Conservation (phyloP, 2,329 filamentous ascomycete species). For the Phialemonium atrogriseum region DNA sequence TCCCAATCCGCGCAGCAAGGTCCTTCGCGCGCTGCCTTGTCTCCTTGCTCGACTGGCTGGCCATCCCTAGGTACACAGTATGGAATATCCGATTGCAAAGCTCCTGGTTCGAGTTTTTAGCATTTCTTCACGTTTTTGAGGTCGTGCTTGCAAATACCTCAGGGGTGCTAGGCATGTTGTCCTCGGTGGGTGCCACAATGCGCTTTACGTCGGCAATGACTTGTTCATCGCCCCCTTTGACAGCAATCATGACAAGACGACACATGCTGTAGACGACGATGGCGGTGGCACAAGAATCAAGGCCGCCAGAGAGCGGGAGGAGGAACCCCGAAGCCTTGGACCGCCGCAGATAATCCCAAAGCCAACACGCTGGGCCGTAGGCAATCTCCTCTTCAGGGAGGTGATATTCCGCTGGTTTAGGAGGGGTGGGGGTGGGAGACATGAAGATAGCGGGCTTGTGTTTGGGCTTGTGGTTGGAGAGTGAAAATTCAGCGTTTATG, state of each 20-base stretch:
- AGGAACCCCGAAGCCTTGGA: constrained; percentile 42
- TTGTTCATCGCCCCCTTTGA: constrained; percentile 31
- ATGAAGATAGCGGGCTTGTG: too few relatives aligned
- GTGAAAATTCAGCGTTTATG: too few relatives aligned
- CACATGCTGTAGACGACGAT: constrained; percentile 42
- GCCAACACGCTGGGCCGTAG: constrained; percentile 46
- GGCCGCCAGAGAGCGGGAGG: constrained; percentile 49
- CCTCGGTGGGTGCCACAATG: constrained; percentile 20
- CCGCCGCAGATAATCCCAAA: constrained; percentile 42
- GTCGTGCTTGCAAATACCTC: too few relatives aligned
- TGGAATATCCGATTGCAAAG: constrained; percentile 39
- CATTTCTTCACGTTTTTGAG: too few relatives aligned
- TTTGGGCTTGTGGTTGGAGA: too few relatives aligned
- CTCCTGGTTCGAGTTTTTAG: too few relatives aligned
- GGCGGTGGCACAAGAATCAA: constrained; percentile 45
- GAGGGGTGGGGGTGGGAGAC: constrained; percentile 48
- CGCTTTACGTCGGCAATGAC: constrained; percentile 30
- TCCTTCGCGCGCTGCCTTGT: constrained; percentile 58
- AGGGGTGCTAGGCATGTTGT: constrained; percentile 39
- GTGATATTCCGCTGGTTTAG: constrained; percentile 33
- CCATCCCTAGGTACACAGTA: constrained; percentile 64
- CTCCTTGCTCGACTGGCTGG: constrained; percentile 56
- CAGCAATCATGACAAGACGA: constrained; percentile 43
- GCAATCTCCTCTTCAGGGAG: constrained; percentile 55
- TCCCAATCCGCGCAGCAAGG: constrained; percentile 54